phyloP scores from a whole-genome alignment of 805 yeast genomes.

The Saccharomycopsis vini region DNA sequence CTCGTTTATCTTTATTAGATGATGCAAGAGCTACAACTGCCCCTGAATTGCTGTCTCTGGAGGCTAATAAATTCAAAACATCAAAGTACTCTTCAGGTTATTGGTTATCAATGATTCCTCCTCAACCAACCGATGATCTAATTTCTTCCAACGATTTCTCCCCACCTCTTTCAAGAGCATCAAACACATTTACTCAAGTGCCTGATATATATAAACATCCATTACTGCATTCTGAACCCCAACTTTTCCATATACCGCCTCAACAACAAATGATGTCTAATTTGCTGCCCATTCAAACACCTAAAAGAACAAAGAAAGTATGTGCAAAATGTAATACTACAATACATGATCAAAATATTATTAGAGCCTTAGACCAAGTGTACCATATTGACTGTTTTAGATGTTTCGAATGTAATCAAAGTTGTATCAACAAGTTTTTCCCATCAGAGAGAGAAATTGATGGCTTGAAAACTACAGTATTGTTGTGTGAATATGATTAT shows the following conservation, averaged over 20 bases:
- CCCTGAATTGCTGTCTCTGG: neutral
- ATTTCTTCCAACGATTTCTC: neutral
- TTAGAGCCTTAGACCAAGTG: conserved; percentile 70
- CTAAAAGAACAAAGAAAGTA: conserved; percentile 22
- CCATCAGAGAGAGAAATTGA: conserved; percentile 48
- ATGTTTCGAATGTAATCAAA: conserved; percentile 75
- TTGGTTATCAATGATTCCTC: conserved; percentile 25
- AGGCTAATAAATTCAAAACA: conserved; percentile 19
- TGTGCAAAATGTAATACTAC: conserved; percentile 47
- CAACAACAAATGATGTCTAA: neutral
- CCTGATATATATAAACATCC: too few relatives aligned
- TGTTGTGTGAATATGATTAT: conserved; percentile 87
- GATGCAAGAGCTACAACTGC: neutral
- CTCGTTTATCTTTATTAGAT: neutral
- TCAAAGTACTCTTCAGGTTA: too few relatives aligned
- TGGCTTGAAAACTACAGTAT: conserved; percentile 34
- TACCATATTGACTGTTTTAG: conserved; percentile 84
- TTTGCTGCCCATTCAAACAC: too few relatives aligned
- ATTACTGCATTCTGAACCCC: too few relatives aligned
- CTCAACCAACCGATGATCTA: conserved; percentile 22
- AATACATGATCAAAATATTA: conserved; percentile 68
- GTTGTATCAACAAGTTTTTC: conserved; percentile 81
- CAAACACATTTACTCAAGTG: conserved; percentile 13
- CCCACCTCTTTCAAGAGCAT: conserved; percentile 1
- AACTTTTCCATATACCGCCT: neutral